Evolutionary conservation across 2,329 filamentous ascomycete genomes (phyloP).

Genomic region (Harringtonia aguacate): DNA sequence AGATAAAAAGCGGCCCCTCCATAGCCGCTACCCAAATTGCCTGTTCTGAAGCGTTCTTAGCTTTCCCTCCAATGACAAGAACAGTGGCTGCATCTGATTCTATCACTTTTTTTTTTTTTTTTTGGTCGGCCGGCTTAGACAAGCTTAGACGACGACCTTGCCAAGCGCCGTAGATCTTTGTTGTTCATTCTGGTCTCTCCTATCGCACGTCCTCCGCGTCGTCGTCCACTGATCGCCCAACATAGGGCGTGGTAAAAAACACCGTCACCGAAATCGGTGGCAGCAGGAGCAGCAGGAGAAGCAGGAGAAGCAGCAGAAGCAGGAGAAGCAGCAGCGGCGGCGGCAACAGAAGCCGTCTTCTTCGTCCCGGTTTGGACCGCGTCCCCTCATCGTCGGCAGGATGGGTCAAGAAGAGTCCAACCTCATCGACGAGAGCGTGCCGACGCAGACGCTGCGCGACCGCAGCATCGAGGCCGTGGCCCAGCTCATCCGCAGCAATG

Average conservation of each 20-base stretch:
- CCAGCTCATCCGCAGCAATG: conserved; percentile 62
- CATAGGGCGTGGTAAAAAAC: conserved; percentile 11
- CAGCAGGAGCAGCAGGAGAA: not conserved
- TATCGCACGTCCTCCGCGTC: too few relatives aligned
- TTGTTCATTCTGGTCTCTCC: too few relatives aligned
- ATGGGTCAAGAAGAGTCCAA: conserved; percentile 84
- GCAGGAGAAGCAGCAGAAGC: not conserved
- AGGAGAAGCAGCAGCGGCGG: too few relatives aligned
- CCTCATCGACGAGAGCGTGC: conserved; percentile 51
- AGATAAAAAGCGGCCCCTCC: not conserved
- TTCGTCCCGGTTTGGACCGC: not conserved
- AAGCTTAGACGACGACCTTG: too few relatives aligned
- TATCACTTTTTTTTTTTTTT: too few relatives aligned
- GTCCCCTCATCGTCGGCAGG: conserved; percentile 21
- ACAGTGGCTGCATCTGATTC: too few relatives aligned
- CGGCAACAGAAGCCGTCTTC: conserved; percentile 1
- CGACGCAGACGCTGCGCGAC: conserved; percentile 53
- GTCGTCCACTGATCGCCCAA: not conserved
- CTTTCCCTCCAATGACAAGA: too few relatives aligned
- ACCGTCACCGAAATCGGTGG: conserved; percentile 9
- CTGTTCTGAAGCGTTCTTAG: not conserved
- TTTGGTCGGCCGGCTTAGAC: too few relatives aligned
- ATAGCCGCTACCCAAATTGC: too few relatives aligned
- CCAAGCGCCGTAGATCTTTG: too few relatives aligned
- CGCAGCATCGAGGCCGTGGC: conserved; percentile 66